These are phyloP conservation scores for Xylariaceae sp. DNA, from an alignment of 2,329 filamentous ascomycete species.

Conservation along the genomic window DNA sequence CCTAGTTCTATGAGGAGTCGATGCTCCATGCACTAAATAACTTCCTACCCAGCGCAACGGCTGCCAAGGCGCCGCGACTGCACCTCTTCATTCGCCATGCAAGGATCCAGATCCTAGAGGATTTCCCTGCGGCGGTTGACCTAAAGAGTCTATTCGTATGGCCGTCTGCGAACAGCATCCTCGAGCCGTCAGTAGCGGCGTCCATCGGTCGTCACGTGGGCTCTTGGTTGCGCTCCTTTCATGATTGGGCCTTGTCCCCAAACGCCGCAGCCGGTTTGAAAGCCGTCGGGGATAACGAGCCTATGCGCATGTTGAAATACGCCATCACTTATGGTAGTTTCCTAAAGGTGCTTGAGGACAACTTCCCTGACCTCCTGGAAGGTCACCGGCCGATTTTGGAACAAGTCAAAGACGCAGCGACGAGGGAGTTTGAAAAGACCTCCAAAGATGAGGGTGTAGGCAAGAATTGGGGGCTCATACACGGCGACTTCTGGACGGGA, in stretches of 20 bases:
- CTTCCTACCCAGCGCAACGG: background rate
- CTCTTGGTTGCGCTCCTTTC: slow-evolving; percentile 46
- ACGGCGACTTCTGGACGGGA: slow-evolving; percentile 52
- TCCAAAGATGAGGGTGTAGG: background rate
- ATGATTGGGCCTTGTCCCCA: slow-evolving; percentile 41
- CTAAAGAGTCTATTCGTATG: slow-evolving; percentile 44
- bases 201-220: slow-evolving; percentile 41
- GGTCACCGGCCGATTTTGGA: slow-evolving; percentile 38
- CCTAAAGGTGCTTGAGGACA: slow-evolving; percentile 42
- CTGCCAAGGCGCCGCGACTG: slow-evolving; percentile 26
- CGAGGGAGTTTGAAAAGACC: background rate
- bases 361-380: slow-evolving; percentile 41
- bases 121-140: slow-evolving; percentile 43
- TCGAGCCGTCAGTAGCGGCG: slow-evolving; percentile 12
- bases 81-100: slow-evolving; percentile 42
- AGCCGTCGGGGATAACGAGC: slow-evolving; percentile 39
- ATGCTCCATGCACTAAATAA: slow-evolving; percentile 4
- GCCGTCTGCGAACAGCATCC: slow-evolving; percentile 15
- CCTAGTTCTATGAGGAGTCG: slow-evolving; percentile 9
- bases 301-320: slow-evolving; percentile 48
- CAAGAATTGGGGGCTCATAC: slow-evolving; percentile 40
- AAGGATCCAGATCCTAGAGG: slow-evolving; percentile 47
- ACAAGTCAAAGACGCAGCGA: slow-evolving; percentile 30
- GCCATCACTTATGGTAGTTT: slow-evolving; percentile 47
- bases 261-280: slow-evolving; percentile 9